phyloP scores from a whole-genome alignment of 371 early-diverging fungal species.

The Rhizopus arrhizus region DNA sequence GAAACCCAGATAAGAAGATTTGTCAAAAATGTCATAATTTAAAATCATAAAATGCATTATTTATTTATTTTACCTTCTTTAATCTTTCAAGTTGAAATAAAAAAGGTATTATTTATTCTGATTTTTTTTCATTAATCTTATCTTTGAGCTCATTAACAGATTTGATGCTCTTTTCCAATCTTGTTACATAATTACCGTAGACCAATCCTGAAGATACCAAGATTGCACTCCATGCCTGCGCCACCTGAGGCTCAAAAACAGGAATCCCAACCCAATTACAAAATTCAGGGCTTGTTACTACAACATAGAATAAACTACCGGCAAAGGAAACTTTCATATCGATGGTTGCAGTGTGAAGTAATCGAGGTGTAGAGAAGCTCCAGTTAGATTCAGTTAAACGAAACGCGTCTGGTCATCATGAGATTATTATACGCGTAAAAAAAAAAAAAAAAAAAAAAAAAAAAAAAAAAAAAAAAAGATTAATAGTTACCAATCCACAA shows the following conservation, averaged over 20 bases:
- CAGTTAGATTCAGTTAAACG: conserved; percentile 43
- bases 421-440: too few species aligned
- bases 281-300: conserved; percentile 26
- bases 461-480: not conserved
- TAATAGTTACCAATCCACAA: conserved; percentile 51
- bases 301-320: conserved; percentile 43
- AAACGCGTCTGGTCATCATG: conserved; percentile 38
- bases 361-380: conserved; percentile 50
- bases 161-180: conserved; percentile 22
- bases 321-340: conserved; percentile 46
- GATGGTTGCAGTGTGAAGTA: conserved; percentile 35
- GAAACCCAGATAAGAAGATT: conserved; percentile 7
- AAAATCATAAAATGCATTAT: conserved; percentile 4
- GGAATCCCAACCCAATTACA: conserved; percentile 31
- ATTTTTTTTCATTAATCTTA: conserved; percentile 24
- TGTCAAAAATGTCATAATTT: conserved; percentile 22
- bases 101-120: not conserved
- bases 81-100: not conserved
- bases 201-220: conserved; percentile 34
- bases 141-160: conserved; percentile 20
- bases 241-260: conserved; percentile 24
- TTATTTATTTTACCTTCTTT: not conserved
- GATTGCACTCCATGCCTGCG: conserved; percentile 47
- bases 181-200: conserved; percentile 29
- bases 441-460: conserved; percentile 1